Evolutionary conservation across 768 basidiomycete genomes (phyloP).

Genomic region (Sarcodon sp.): DNA sequence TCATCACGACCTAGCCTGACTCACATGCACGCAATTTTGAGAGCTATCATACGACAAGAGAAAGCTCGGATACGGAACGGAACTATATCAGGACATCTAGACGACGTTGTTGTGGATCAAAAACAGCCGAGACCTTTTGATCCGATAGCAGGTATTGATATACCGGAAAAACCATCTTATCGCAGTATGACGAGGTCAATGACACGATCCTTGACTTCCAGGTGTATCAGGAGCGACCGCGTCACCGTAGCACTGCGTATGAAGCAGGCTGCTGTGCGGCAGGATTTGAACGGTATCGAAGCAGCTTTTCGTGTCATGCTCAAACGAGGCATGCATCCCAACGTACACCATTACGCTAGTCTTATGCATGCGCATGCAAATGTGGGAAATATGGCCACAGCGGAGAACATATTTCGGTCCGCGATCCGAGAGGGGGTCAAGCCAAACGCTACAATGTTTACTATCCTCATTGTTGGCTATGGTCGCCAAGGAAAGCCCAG

Average conservation of each 20-base stretch:
- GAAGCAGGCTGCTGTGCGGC: slow-evolving; percentile 41
- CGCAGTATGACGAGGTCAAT: slow-evolving; percentile 25
- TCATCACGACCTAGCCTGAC: slow-evolving; percentile 34
- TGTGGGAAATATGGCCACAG: slow-evolving; percentile 44
- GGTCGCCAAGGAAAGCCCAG: slow-evolving; percentile 45
- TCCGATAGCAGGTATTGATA: slow-evolving; percentile 32
- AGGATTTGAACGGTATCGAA: slow-evolving; percentile 33
- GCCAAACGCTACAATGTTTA: slow-evolving; percentile 60
- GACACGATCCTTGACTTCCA: slow-evolving; percentile 30
- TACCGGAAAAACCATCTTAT: slow-evolving; percentile 18
- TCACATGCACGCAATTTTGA: slow-evolving; percentile 45
- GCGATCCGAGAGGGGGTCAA: slow-evolving; percentile 35
- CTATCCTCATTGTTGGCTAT: slow-evolving; percentile 63
- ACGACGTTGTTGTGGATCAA: slow-evolving; percentile 1
- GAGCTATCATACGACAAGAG: slow-evolving; percentile 37
- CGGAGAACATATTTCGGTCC: slow-evolving; percentile 40
- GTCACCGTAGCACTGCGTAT: slow-evolving; percentile 51
- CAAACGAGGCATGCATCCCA: slow-evolving; percentile 57
- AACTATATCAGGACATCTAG: slow-evolving; percentile 9
- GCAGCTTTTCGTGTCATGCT: slow-evolving; percentile 46
- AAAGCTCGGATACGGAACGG: slow-evolving; percentile 29
- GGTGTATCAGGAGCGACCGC: slow-evolving; percentile 40
- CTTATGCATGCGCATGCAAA: slow-evolving; percentile 64
- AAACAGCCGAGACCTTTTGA: slow-evolving; percentile 12
- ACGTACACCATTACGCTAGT: slow-evolving; percentile 58